Evolutionary conservation across 192 early-diverging fungal genomes (phyloP), one percentile per base, ranked within the genome.

Genomic region (Coemansia sp.): DNA sequence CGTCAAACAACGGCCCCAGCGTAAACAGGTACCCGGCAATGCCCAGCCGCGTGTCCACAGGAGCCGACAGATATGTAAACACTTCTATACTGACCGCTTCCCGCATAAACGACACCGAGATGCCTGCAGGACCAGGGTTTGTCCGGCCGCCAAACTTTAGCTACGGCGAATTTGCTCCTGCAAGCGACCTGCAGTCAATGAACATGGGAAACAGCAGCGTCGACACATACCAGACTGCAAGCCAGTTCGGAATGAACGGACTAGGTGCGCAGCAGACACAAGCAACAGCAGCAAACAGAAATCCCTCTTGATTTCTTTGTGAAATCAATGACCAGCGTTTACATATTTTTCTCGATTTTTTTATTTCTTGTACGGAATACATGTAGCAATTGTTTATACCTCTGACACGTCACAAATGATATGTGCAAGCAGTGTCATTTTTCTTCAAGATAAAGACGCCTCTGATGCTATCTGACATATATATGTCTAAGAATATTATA

Each of bases 141-240:
- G 64, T 60, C 55, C 61, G 68, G 2, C 64, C 65, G 38, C 68
- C 68, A 7, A 63, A 63, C 20, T 67, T 73, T 36, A 51, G 76
- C 64, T 79, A 73, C 18, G 76, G 76, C 55, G 76, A 79, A 30
- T 79, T 79, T 67, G 71, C 64, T 4, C 72, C 71, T 2, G 50
- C 63, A 50, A 66, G 29, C 30, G 60, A 18, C 51, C 66, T 68
- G 17, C 72, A 69, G 38, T 31, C 42, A 18, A 55, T 63, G 11
- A 62, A 61, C 4, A 22, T 56, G 8, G 72, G 69, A 1, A 75
- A 71, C 42, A 48, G 32, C 48, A 80, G 77, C 66, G 40, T 66
- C 16, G 77, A 80, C 14, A 80, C 77, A 25, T 80, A 75, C 63
- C 68, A 68, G 40, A 80, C 77, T 0, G 77, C 77, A 5, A 69